These are phyloP conservation scores for Trypanosoma melophagium DNA, from an alignment of 208 protist genomes.

Conservation along the genomic window DNA sequence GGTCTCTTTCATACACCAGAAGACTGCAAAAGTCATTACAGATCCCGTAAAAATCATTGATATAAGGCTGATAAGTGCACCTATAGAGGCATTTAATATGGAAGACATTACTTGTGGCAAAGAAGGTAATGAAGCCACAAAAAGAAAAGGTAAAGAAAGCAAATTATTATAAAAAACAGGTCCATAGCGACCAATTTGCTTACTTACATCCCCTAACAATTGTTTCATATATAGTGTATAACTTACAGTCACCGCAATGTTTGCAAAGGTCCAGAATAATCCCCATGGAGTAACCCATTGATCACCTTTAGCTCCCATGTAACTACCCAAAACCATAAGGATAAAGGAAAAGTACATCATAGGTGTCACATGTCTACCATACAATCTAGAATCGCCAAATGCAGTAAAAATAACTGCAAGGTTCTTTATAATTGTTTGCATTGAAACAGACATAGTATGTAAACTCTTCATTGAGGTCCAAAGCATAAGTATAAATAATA, in stretches of 20 bases:
- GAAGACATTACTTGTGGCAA: constrained; percentile 11
- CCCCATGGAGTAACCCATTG: constrained; percentile 73
- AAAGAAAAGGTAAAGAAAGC: constrained; percentile 75
- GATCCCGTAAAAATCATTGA: constrained; percentile 63
- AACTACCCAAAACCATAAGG: constrained; percentile 26
- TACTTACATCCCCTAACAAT: constrained; percentile 49
- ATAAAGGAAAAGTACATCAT: constrained; percentile 39
- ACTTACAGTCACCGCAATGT: constrained; percentile 66
- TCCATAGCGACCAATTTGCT: constrained; percentile 69
- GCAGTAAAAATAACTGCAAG: constrained; percentile 78
- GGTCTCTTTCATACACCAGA: constrained; percentile 88
- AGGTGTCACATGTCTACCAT: constrained; percentile 49
- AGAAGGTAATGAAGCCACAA: constrained; percentile 26
- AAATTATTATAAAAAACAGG: constrained; percentile 90
- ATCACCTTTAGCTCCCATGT: constrained; percentile 46
- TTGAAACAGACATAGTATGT: constrained; percentile 78
- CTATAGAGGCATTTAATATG: constrained; percentile 10
- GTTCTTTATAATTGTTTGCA: constrained; percentile 87
- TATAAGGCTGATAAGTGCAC: constrained; percentile 36
- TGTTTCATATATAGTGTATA: constrained; percentile 90
- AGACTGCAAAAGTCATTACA: constrained; percentile 81
- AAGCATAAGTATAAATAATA: constrained; percentile 85
- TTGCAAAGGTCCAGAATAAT: constrained; percentile 80
- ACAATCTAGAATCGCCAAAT: constrained; percentile 73
- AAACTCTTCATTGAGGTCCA: constrained; percentile 85